Evolutionary conservation across 345 rosid species (phyloP).

Genomic region (Citrus maxima): DNA sequence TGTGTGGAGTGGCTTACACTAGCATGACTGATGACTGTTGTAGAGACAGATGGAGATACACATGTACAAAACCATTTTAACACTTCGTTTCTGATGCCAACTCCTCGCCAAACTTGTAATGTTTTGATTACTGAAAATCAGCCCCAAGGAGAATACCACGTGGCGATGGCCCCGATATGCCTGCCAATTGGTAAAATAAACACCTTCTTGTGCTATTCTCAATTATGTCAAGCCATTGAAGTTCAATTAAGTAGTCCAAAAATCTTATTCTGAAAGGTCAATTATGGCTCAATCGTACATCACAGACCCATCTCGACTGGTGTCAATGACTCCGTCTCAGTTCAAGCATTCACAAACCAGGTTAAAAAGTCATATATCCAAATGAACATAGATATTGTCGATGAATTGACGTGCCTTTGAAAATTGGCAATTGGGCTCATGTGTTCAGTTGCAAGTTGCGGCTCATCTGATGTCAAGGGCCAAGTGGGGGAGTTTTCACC

Average conservation of each 20-base stretch:
- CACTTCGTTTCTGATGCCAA: background rate
- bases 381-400: background rate
- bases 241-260: background rate
- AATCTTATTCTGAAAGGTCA: background rate
- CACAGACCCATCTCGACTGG: background rate
- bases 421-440: constrained; percentile 11
- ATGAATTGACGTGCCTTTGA: background rate
- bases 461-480: constrained; percentile 12
- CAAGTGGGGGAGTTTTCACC: background rate
- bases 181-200: background rate
- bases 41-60: background rate
- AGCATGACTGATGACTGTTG: constrained; percentile 5
- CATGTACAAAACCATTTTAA: constrained; percentile 10
- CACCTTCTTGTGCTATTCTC: background rate
- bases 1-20: background rate
- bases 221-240: background rate
- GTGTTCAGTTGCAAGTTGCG: background rate
- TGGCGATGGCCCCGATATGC: constrained; percentile 11
- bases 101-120: constrained; percentile 11
- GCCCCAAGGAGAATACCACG: background rate
- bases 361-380: background rate
- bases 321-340: background rate
- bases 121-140: constrained; percentile 12
- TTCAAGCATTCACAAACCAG: constrained; percentile 3
- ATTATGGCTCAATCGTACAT: background rate